Percentiles rank a stretch among this genome's conserved stretches.
phyloP scores from a whole-genome alignment of 495 filamentous ascomycete genomes.

The Jackrogersella minutella region DNA sequence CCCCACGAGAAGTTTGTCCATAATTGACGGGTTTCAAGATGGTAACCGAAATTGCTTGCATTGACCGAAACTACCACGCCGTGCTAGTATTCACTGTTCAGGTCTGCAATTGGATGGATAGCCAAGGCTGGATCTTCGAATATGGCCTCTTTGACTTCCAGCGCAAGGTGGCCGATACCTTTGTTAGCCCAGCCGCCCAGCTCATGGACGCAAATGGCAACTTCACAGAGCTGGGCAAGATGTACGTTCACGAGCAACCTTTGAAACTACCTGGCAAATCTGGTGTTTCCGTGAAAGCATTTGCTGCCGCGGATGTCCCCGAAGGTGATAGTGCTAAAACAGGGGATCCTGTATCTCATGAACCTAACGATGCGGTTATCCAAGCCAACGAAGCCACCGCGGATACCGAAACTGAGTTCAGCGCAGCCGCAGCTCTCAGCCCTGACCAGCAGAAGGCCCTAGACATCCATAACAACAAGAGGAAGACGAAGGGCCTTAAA shows the following conservation, averaged over 20 bases:
- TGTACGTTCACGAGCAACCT: constrained; percentile 46
- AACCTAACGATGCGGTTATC: not conserved
- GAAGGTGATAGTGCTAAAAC: constrained; percentile 1
- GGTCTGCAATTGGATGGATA: constrained; percentile 56
- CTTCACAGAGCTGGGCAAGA: constrained; percentile 52
- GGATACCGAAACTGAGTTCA: constrained; percentile 8
- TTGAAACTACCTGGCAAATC: constrained; percentile 32
- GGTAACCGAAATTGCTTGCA: constrained; percentile 57
- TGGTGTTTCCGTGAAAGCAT: constrained; percentile 5
- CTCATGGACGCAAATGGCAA: constrained; percentile 55
- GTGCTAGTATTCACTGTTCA: constrained; percentile 54
- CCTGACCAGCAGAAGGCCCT: constrained; percentile 41
- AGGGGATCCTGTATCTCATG: constrained; percentile 15
- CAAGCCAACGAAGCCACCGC: not conserved
- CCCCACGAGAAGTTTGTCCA: not conserved
- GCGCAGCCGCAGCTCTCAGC: constrained; percentile 20
- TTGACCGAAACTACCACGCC: constrained; percentile 46
- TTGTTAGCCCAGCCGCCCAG: constrained; percentile 57
- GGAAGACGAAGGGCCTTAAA: constrained; percentile 37
- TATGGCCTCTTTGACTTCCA: constrained; percentile 59
- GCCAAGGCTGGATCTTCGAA: constrained; percentile 51
- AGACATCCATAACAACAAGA: constrained; percentile 44
- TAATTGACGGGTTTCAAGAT: constrained; percentile 36
- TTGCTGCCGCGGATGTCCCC: not conserved
- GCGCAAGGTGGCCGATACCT: constrained; percentile 51